Evolutionary conservation across 495 filamentous ascomycete genomes (phyloP).

Genomic region (Cudoniella acicularis): DNA sequence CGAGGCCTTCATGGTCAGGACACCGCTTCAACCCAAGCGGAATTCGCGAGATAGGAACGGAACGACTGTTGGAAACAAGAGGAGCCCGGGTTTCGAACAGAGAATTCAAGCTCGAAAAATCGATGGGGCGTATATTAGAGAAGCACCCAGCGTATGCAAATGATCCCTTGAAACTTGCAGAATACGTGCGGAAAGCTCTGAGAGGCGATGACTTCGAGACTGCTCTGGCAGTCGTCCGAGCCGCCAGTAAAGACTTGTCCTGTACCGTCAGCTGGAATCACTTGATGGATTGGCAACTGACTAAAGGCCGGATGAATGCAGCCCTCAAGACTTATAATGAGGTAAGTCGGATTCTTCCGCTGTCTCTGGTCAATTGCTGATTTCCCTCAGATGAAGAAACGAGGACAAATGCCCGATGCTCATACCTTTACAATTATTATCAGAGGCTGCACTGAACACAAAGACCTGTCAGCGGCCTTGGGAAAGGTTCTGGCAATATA

Average conservation of each 20-base stretch:
- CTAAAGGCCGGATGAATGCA: conserved; percentile 48
- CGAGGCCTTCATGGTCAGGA: background rate
- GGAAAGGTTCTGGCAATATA: conserved; percentile 66
- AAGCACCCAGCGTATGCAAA: conserved; percentile 19
- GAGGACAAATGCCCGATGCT: conserved; percentile 66
- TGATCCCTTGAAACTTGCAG: conserved; percentile 27
- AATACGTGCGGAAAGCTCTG: conserved; percentile 33
- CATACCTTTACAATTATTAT: conserved; percentile 82
- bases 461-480: conserved; percentile 48
- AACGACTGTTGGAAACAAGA: no score
- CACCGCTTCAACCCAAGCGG: no score
- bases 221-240: conserved; percentile 62
- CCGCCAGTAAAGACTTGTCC: conserved; percentile 55
- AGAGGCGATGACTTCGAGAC: conserved; percentile 50
- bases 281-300: conserved; percentile 68
- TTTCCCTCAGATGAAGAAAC: conserved; percentile 82
- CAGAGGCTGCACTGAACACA: conserved; percentile 60
- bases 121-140: background rate
- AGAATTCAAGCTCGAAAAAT: background rate
- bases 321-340: conserved; percentile 84
- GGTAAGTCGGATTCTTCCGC: conserved; percentile 27
- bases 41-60: no score
- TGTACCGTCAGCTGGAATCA: conserved; percentile 83
- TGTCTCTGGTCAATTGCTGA: background rate
- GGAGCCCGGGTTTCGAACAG: background rate